Conservation (phyloP, 176 grass and related monocot genomes). For the Chrysopogon serrulatus region DNA sequence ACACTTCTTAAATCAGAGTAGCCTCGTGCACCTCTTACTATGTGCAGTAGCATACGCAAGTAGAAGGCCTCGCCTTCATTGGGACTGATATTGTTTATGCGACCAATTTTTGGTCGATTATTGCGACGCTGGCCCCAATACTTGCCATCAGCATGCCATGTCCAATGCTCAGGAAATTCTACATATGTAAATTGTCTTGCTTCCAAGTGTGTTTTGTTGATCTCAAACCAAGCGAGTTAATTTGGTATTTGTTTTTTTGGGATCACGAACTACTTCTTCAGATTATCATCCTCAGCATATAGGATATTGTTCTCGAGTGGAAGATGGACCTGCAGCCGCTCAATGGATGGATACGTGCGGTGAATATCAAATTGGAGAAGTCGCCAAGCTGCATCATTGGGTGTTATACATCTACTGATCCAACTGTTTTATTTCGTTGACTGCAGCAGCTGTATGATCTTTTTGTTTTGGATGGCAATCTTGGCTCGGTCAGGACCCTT, state of each 20-base stretch:
- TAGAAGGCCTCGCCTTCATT: neutral
- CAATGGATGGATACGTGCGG: neutral
- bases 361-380: neutral
- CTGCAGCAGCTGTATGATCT: neutral
- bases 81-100: neutral
- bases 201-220: neutral
- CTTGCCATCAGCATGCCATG: neutral
- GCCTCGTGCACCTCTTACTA: neutral
- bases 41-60: neutral
- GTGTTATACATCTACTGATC: neutral
- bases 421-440: neutral
- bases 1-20: neutral
- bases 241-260: neutral
- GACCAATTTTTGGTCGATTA: neutral
- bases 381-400: neutral
- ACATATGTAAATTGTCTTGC: neutral
- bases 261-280: neutral
- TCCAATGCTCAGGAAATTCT: neutral
- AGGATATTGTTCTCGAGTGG: neutral
- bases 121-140: neutral
- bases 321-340: neutral
- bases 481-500: neutral
- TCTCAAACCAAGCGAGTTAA: too few relatives aligned
- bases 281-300: neutral
- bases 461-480: neutral